These are phyloP conservation scores for Suillus placidus DNA, from an alignment of 768 basidiomycete genomes.

Conservation along the genomic window DNA sequence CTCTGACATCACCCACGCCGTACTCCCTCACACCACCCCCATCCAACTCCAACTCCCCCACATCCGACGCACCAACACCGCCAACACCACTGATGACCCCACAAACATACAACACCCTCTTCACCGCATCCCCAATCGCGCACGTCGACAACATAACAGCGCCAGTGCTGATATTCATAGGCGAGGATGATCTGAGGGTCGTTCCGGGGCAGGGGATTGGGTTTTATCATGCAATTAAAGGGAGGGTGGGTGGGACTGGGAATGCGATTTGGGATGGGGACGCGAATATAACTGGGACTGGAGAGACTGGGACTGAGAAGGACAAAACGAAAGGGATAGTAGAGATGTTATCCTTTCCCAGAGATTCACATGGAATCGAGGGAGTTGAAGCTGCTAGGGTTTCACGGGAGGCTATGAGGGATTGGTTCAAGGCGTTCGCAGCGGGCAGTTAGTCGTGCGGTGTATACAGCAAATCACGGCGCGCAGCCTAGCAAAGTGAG, in stretches of 20 bases:
- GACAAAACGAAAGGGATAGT: constrained; percentile 41
- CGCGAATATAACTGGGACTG: too few relatives aligned
- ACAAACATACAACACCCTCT: constrained; percentile 45
- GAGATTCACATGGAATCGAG: constrained; percentile 64
- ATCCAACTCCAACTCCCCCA: background rate
- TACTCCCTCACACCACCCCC: too few relatives aligned
- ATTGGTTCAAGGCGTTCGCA: constrained; percentile 47
- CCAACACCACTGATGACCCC: constrained; percentile 43
- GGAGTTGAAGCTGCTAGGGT: constrained; percentile 61
- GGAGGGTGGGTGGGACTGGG: background rate
- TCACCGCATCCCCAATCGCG: constrained; percentile 56
- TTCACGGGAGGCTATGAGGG: constrained; percentile 51
- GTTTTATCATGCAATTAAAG: background rate
- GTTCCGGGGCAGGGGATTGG: background rate
- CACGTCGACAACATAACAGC: constrained; percentile 51
- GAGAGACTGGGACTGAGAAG: constrained; percentile 29
- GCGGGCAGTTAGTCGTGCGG: background rate
- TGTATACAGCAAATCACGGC: background rate
- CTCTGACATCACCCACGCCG: background rate
- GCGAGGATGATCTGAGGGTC: background rate
- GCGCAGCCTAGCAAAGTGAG: too few relatives aligned
- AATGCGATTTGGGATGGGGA: constrained; percentile 30
- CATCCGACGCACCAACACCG: background rate
- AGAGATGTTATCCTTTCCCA: constrained; percentile 62
- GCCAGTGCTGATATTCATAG: constrained; percentile 50